A percentile compares a stretch with the other conserved stretches of the same genome.
These are phyloP conservation scores for Fomitopsis palustris DNA, from an alignment of 1,284 basidiomycete genomes.

Conservation along the genomic window DNA sequence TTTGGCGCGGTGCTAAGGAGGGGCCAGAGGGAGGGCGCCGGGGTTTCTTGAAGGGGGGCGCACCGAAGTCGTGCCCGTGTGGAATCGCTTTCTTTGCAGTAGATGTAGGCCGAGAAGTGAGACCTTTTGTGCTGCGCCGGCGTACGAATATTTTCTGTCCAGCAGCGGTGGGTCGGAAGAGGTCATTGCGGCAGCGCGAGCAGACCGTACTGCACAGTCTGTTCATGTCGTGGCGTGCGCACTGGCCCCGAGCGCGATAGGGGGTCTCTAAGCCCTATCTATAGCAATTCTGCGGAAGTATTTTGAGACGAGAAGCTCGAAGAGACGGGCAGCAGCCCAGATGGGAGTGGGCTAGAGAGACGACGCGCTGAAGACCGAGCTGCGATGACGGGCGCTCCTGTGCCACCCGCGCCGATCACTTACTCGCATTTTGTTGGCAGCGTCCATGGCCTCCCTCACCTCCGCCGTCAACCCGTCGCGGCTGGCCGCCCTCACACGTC, in stretches of 20 bases:
- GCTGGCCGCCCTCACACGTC: conserved; percentile 48
- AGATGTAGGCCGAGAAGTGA: neutral
- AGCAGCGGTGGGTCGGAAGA: neutral
- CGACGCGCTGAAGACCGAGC: no score
- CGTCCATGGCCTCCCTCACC: conserved; percentile 31
- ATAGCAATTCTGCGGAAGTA: no score
- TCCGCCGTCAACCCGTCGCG: conserved; percentile 38
- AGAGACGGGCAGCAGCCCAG: no score
- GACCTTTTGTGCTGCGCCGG: neutral
- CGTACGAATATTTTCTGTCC: conserved; percentile 2
- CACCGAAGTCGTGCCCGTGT: neutral
- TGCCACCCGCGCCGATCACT: neutral
- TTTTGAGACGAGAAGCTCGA: no score
- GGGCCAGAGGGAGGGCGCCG: neutral
- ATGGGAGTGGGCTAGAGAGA: no score
- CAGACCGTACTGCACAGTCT: conserved; percentile 4
- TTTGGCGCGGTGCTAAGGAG: neutral
- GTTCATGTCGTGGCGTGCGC: neutral
- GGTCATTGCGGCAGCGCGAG: conserved; percentile 10
- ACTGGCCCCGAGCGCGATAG: neutral
- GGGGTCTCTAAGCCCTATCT: no score
- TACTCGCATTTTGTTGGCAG: neutral
- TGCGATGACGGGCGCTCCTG: neutral
- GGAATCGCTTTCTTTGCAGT: neutral
- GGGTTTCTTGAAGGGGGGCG: neutral